Percentiles rank a stretch among this genome's conserved stretches.
These are phyloP conservation scores for Geranium incanum DNA, from an alignment of 441 rosid species.

Conservation along the genomic window DNA sequence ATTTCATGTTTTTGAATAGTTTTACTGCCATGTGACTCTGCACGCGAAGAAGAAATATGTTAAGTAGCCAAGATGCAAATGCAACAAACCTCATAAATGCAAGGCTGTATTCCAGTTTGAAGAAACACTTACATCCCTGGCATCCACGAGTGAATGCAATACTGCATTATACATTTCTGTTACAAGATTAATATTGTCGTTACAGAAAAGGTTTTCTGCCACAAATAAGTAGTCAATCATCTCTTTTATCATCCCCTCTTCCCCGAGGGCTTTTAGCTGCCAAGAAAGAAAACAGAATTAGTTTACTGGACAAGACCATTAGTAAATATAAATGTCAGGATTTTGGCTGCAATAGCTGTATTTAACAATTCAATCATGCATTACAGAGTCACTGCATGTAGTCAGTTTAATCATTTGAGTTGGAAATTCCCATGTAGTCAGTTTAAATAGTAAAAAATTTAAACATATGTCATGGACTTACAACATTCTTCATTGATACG, in stretches of 20 bases:
- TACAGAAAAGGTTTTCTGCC: conserved; percentile 44
- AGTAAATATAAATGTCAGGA: background rate
- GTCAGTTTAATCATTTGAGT: background rate
- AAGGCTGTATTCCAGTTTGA: conserved; percentile 13
- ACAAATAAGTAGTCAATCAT: conserved; percentile 41
- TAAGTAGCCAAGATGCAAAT: conserved; percentile 7
- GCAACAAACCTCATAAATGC: conserved; percentile 15
- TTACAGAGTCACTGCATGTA: background rate
- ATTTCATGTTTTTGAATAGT: conserved; percentile 53
- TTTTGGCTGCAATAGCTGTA: background rate
- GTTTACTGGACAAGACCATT: background rate
- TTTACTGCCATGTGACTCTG: conserved; percentile 51
- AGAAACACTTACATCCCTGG: conserved; percentile 49
- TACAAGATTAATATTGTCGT: conserved; percentile 30
- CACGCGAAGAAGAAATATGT: conserved; percentile 19
- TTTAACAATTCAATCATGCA: background rate
- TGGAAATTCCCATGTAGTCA: background rate
- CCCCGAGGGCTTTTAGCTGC: conserved; percentile 74
- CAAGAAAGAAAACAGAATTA: conserved; percentile 19
- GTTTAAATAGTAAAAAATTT: conserved; percentile 4
- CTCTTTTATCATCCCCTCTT: conserved; percentile 67
- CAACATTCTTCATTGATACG: conserved; percentile 57
- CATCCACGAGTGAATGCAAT: conserved; percentile 58
- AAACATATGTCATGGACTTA: conserved; percentile 28
- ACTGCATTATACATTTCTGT: conserved; percentile 51